Evolutionary conservation across 768 basidiomycete genomes (phyloP).

Genomic region (Russula emetica): DNA sequence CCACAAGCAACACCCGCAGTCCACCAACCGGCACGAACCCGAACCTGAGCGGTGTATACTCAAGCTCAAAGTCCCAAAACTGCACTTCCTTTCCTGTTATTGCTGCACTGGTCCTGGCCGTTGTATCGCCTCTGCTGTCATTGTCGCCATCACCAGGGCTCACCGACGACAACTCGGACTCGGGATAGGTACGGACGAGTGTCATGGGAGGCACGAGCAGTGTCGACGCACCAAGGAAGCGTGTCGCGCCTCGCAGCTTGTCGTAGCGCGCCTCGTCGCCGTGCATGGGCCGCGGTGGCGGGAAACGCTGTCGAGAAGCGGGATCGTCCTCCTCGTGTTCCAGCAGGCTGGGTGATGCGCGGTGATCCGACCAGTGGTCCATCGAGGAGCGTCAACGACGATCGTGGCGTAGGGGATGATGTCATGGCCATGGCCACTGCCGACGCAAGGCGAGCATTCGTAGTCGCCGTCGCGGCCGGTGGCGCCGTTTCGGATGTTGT

Average conservation of each 20-base stretch:
- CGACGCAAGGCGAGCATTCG: slow-evolving; percentile 6
- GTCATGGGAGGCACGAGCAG: slow-evolving; percentile 45
- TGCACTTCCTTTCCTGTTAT: slow-evolving; percentile 1
- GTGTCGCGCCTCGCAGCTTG: slow-evolving; percentile 19
- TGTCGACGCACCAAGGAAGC: slow-evolving; percentile 48
- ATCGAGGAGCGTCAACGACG: slow-evolving; percentile 10
- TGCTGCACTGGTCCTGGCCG: slow-evolving; percentile 17
- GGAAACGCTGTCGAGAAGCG: neutral
- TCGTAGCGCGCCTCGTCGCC: slow-evolving; percentile 21
- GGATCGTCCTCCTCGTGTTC: neutral
- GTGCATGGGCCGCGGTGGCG: slow-evolving; percentile 16
- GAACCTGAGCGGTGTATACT: slow-evolving; percentile 52
- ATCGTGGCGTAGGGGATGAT: slow-evolving; percentile 6
- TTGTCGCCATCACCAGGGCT: slow-evolving; percentile 13
- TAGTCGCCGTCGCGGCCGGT: neutral
- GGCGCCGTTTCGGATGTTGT: neutral
- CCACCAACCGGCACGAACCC: slow-evolving; percentile 69
- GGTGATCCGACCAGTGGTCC: slow-evolving; percentile 23
- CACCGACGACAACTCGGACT: slow-evolving; percentile 29
- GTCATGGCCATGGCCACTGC: neutral
- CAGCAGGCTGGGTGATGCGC: slow-evolving; percentile 1
- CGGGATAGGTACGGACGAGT: neutral
- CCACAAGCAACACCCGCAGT: slow-evolving; percentile 60
- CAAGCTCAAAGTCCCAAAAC: slow-evolving; percentile 57
- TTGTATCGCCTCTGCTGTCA: slow-evolving; percentile 28